Base-by-base conservation (phyloP, 176 grass and related monocot genomes). In the Cenchrus americanus region DNA sequence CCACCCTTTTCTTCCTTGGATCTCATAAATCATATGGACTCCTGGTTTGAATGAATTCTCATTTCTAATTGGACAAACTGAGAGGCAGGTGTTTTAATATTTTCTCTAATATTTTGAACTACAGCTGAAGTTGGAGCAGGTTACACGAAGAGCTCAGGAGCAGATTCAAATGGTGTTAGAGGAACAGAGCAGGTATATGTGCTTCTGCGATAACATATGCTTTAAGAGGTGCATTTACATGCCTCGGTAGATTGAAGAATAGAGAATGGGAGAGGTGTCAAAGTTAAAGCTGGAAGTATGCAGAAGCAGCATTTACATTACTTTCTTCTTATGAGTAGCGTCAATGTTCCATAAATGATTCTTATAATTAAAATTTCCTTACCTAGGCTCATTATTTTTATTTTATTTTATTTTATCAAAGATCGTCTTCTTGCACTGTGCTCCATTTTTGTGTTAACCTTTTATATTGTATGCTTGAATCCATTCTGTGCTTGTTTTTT, bases 111-210 rank as follows among this genome's bases (percentile, higher is more conserved):
- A 44, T 84, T 87, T 87, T 84, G 40, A 88, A 74, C 22, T 86
- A 57, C 91, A 98, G 96, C 79, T 94, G 64, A 98, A 98, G 82
- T 68, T 98, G 76, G 96, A 95, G 84, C 85, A 93, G 82, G 96
- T 95, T 10, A 98, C 96, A 75, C 89, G 91, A 69, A 93, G 82
- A 80, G 96, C 96, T 85, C 96, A 98, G 69, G 96, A 98, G 69
- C 96, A 98, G 80, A 70, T 98, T 87, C 96, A 98, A 86, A 90
- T 93, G 79, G 96, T 95, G 37, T 42, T 98, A 78, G 93, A 98
- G 90, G 93, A 95, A 84, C 89, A 93, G 68, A 98, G 87, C 96
- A 98, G 96, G 96, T 98, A 89, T 53, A 30, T 34, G n/a, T 68
- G 22, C 43, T 81, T 6, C 48, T 67, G 13, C 18, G 32, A 65